Evolutionary conservation across 169 alveolate genomes (phyloP), one percentile per base, ranked within the genome.

Genomic region (Cystoisospora suis): DNA sequence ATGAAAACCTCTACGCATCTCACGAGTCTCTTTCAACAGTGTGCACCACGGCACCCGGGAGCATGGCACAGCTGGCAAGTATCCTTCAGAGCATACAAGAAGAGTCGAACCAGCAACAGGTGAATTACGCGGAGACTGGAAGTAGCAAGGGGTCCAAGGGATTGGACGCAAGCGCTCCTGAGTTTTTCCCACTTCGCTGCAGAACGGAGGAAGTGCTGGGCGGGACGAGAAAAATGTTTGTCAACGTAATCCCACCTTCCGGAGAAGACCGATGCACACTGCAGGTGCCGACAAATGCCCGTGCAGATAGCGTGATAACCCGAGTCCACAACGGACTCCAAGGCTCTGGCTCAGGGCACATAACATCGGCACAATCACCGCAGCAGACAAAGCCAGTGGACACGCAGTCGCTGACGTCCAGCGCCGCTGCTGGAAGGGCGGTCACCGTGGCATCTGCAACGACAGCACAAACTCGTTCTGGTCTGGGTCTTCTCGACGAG

Each of bases 1-100:
- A 23, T 3, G 42, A 15, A n/a, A n/a, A 65, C 40, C 1, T 65
- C 36, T 36, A 58, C 72, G 15, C 12, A 4, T 58, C 36, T n/a
- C 83, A 72, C 83, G 83, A 72, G 34, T 15, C 58, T 1, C 56
- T 38, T 29, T 38, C 83, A 12, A 34, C 83, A 1, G 53, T 72
- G 38, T 72, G 83, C 83, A 72, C 58, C 83, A 72, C 83, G 1
- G 83, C 83, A 38, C 58, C 83, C 4, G 83, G 83, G 3, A 72
- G 83, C 23, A 72, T 72, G 56, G 83, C 83, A 1, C 47, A 38
- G 0, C 56, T 72, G 56, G 53, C 83, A 27, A 72, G 53, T 53
- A 72, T 72, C 12, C 83, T 72, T 2, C 83, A 72, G 83, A 5
- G 83, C 53, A 72, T 72, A 15, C 83, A 72, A 56, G 83, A 72